Base-by-base conservation (phyloP, 2,329 filamentous ascomycete species). In the Xylariaceae sp. region DNA sequence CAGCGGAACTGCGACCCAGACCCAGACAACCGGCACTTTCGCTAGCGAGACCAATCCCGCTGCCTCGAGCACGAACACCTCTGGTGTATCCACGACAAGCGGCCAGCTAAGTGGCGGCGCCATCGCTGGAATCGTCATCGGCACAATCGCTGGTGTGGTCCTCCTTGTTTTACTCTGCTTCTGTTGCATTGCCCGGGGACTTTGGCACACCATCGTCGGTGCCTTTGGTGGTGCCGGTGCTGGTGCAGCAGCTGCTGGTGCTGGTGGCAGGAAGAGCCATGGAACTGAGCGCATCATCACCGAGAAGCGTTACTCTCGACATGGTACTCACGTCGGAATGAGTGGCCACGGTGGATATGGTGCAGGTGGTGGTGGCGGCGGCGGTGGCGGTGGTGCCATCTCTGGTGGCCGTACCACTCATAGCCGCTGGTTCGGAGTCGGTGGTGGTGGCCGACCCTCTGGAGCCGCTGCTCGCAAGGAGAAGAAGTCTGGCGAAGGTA, bases 71-170 rank as follows among this genome's bases (percentile, higher is more conserved):
- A 78, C 78, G 53, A 70, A 69, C 11, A 69, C 71, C 67, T 76
- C 74, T 23, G 73, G 58, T 13, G 78, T 77, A 51, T 75, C 74
- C 68, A 77, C 69, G 44, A 74, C 75, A 34, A 75, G 75, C 58
- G 73, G 75, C 49, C 66, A 69, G 34, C 80, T 92, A 56, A 89
- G 86, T 67, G 82, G 80, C 49, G 89, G 88, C 55, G 89, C 88
- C 61, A 92, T 92, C 67, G 89, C 89, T 13, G 89, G 89, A 61
- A 92, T 92, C 68, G 89, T 92, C 65, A 86, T 92, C 58, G 89
- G 89, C 63, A 82, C 84, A 9, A 78, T 92, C 53, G 81, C 82
- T 11, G 89, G 87, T 62, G 78, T 91, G 42, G 74, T 81, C 47
- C 77, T 92, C 2, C 81, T 92, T 18, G 76, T 87, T 3, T 80